Conservation (phyloP, 768 basidiomycete genomes). For the Amanita pallidorosea region DNA sequence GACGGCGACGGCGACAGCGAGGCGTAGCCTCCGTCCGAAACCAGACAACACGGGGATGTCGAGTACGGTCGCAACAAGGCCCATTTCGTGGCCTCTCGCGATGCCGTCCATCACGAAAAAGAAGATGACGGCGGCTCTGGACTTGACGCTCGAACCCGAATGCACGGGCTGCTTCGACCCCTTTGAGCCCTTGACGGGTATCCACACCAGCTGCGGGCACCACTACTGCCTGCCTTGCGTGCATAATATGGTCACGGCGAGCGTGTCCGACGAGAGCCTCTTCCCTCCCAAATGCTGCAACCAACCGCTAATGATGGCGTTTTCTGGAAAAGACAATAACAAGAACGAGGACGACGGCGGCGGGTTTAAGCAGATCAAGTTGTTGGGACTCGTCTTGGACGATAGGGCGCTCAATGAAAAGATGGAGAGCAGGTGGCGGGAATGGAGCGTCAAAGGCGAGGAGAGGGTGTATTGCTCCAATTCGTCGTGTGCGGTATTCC, state of each 20-base stretch:
- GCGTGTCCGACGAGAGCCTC: conserved; percentile 37
- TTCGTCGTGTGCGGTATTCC: neutral
- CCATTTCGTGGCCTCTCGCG: neutral
- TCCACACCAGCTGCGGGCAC: conserved; percentile 33
- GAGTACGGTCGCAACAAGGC: neutral
- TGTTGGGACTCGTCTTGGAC: neutral
- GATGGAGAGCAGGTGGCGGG: neutral
- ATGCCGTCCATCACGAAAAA: neutral
- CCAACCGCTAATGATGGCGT: neutral
- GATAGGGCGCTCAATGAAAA: neutral
- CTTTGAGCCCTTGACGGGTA: conserved; percentile 12
- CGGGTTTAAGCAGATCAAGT: neutral
- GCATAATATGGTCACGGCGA: conserved; percentile 27
- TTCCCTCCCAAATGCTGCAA: conserved; percentile 42
- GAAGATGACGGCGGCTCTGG: neutral
- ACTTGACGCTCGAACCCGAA: conserved; percentile 16
- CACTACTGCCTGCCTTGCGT: conserved; percentile 36
- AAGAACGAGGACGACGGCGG: too few relatives aligned
- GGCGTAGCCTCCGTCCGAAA: neutral
- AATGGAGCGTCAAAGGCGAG: neutral
- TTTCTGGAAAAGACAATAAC: neutral
- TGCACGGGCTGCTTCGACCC: conserved; percentile 33
- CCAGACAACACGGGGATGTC: neutral
- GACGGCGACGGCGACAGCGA: neutral
- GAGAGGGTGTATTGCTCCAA: neutral